Percentiles rank a stretch among this genome's conserved stretches.
These are phyloP conservation scores for Myriosclerotinia scirpicola DNA, from an alignment of 2,329 filamentous ascomycete species.

Conservation along the genomic window DNA sequence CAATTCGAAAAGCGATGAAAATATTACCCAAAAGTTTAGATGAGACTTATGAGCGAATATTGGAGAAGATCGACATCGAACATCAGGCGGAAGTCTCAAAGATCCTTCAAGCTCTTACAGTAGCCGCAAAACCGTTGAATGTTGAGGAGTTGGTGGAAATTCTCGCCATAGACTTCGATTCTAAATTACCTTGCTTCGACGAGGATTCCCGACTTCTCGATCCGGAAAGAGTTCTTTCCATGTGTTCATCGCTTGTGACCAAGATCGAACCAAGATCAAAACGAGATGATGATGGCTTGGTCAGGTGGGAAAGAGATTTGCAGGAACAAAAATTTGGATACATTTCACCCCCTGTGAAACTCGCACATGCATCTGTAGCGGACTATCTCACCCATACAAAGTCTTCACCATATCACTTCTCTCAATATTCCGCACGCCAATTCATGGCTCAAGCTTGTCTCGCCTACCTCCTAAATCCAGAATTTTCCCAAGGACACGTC, in stretches of 20 bases:
- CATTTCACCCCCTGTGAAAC: conserved; percentile 21
- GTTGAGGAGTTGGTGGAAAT: conserved; percentile 38
- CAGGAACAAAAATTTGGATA: background rate
- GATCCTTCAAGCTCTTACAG: conserved; percentile 36
- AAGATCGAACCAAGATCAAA: conserved; percentile 11
- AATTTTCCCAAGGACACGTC: conserved; percentile 25
- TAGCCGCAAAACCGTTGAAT: conserved; percentile 29
- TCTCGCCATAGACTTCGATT: conserved; percentile 37
- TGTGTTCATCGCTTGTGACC: conserved; percentile 31
- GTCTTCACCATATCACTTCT: conserved; percentile 28
- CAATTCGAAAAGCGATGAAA: conserved; percentile 38
- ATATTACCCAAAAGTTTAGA: conserved; percentile 41
- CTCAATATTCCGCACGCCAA: conserved; percentile 25
- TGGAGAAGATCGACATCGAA: conserved; percentile 33
- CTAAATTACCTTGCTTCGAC: conserved; percentile 37
- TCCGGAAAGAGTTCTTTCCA: conserved; percentile 35
- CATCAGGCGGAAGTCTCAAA: conserved; percentile 27
- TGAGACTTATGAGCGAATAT: conserved; percentile 43
- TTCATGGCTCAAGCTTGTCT: conserved; percentile 29
- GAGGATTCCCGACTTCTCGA: conserved; percentile 41
- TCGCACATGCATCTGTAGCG: conserved; percentile 33
- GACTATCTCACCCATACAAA: conserved; percentile 30
- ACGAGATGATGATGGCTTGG: background rate
- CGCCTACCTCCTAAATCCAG: conserved; percentile 28
- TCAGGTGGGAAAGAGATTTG: conserved; percentile 6